These are phyloP conservation scores for Cryphonectria naterciae DNA, from an alignment of 2,329 filamentous ascomycete genomes.

Conservation along the genomic window DNA sequence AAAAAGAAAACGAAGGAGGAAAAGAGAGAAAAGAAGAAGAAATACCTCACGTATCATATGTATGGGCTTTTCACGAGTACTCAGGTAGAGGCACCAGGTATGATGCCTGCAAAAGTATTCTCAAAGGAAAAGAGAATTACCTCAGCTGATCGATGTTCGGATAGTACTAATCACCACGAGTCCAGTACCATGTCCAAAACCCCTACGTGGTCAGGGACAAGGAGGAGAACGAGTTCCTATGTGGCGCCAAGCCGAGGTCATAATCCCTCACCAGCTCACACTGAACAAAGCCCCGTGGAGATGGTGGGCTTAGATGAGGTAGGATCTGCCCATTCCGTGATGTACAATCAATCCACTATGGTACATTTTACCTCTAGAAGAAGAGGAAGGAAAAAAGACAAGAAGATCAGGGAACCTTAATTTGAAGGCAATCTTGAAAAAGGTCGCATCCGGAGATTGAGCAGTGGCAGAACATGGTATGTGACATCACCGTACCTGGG, in stretches of 20 bases:
- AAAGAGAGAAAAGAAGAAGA: not conserved
- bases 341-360: not conserved
- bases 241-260: not conserved
- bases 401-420: slow-evolving; percentile 5
- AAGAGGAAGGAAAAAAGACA: too few relatives aligned
- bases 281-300: not conserved
- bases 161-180: not conserved
- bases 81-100: not conserved
- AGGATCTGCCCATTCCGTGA: not conserved
- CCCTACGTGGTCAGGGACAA: not conserved
- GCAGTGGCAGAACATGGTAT: not conserved
- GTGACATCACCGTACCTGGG: slow-evolving; percentile 1
- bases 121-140: not conserved
- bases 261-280: not conserved
- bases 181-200: not conserved
- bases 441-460: not conserved
- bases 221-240: not conserved
- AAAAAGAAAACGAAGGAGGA: not conserved
- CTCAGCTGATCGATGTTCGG: not conserved
- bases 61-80: not conserved
- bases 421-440: slow-evolving; percentile 7
- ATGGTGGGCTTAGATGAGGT: not conserved
- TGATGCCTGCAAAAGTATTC: not conserved
- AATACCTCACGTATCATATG: not conserved
- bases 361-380: not conserved